phyloP scores from a whole-genome alignment of 169 alveolate species.

The Cryptosporidium canis region DNA sequence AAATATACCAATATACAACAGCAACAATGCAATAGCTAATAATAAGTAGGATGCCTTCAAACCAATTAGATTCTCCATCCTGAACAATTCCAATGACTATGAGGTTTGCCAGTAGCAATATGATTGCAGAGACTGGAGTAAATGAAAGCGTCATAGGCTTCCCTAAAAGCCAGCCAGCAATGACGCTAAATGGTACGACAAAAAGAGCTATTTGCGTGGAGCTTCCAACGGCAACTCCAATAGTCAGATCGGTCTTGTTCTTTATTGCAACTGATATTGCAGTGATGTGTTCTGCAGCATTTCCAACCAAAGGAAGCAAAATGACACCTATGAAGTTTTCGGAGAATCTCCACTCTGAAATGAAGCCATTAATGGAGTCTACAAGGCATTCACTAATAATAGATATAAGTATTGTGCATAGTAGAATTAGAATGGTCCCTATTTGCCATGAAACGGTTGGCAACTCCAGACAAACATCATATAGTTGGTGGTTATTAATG shows the following conservation, averaged over 20 bases:
- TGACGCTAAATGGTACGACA: constrained; percentile 87
- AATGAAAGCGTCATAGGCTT: constrained; percentile 86
- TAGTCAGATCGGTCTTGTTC: constrained; percentile 86
- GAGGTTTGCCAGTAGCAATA: constrained; percentile 80
- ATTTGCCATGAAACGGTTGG: constrained; percentile 76
- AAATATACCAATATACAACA: constrained; percentile 77
- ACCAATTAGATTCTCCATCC: constrained; percentile 89
- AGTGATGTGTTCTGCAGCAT: constrained; percentile 87
- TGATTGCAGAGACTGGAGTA: constrained; percentile 81
- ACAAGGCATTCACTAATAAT: constrained; percentile 78
- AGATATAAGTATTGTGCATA: constrained; percentile 74
- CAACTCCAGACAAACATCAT: constrained; percentile 73
- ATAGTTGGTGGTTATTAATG: constrained; percentile 17
- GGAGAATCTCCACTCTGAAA: constrained; percentile 79
- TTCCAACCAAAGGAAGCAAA: constrained; percentile 85
- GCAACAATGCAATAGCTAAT: constrained; percentile 85
- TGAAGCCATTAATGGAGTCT: constrained; percentile 80
- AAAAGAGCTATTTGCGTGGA: constrained; percentile 83
- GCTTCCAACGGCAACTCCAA: constrained; percentile 91
- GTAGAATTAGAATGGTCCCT: constrained; percentile 74
- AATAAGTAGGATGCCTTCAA: constrained; percentile 85
- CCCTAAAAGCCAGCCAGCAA: constrained; percentile 86
- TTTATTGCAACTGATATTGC: constrained; percentile 87
- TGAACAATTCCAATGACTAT: constrained; percentile 83
- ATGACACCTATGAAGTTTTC: constrained; percentile 89